Percentiles rank a stretch among this genome's conserved stretches.
Conservation (phyloP, 768 basidiomycete species). For the Suillus hirtellus region DNA sequence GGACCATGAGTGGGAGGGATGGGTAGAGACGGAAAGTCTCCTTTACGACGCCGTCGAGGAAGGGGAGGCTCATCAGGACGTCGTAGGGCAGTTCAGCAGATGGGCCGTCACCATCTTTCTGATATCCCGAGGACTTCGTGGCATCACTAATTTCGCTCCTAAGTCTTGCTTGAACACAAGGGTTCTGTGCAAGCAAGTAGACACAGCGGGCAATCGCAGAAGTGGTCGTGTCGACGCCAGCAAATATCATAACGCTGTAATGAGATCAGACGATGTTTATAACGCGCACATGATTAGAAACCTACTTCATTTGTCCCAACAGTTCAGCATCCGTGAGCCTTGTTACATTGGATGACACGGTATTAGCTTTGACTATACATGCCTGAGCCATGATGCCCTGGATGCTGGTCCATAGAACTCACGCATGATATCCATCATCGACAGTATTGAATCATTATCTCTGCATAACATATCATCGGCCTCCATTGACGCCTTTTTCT, state of each 20-base stretch:
- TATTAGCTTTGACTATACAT: slow-evolving; percentile 36
- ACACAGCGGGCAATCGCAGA: slow-evolving; percentile 38
- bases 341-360: too few relatives aligned
- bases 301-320: slow-evolving; percentile 52
- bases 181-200: slow-evolving; percentile 35
- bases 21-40: slow-evolving; percentile 43
- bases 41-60: slow-evolving; percentile 41
- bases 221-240: slow-evolving; percentile 47
- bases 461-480: slow-evolving; percentile 3
- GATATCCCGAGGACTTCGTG: background rate
- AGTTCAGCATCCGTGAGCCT: slow-evolving; percentile 43
- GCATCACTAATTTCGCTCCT: slow-evolving; percentile 36
- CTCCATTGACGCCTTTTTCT: slow-evolving; percentile 27
- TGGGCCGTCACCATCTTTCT: background rate
- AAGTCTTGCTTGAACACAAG: slow-evolving; percentile 40
- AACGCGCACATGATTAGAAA: background rate
- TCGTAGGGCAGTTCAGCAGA: slow-evolving; percentile 36
- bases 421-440: slow-evolving; percentile 47
- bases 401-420: slow-evolving; percentile 18
- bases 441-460: slow-evolving; percentile 17
- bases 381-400: background rate
- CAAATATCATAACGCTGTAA: slow-evolving; percentile 43
- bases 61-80: slow-evolving; percentile 35
- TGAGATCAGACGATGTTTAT: too few relatives aligned
- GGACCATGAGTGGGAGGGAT: slow-evolving; percentile 9